Percentiles rank a stretch among this genome's conserved stretches.
Conservation (phyloP, 352 stramenopile species). For the Globisporangium paddicum region DNA sequence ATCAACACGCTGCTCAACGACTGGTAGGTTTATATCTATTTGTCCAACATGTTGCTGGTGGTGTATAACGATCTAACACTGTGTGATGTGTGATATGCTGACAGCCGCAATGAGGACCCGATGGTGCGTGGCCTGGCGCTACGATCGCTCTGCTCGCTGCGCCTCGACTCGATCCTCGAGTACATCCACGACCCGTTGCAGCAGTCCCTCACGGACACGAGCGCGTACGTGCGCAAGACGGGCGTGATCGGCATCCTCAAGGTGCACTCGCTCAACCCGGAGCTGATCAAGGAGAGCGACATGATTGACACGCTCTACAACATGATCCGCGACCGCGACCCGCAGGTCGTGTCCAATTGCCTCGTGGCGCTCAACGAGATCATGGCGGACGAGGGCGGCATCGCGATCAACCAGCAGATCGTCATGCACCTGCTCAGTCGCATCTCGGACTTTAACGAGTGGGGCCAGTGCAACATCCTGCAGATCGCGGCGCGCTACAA, state of each 20-base stretch:
- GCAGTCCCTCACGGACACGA: conserved; percentile 92
- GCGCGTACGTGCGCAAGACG: conserved; percentile 98
- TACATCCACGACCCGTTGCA: conserved; percentile 95
- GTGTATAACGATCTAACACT: too few species aligned
- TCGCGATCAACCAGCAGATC: conserved; percentile 96
- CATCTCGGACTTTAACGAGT: conserved; percentile 99
- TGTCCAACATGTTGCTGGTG: too few species aligned
- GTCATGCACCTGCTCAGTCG: conserved; percentile 97
- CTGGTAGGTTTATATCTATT: conserved; percentile 83
- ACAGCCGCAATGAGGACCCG: conserved; percentile 94
- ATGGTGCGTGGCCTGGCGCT: conserved; percentile 98
- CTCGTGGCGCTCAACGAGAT: conserved; percentile 98
- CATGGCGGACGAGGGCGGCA: conserved; percentile 94
- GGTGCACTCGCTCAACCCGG: conserved; percentile 90
- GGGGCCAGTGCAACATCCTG: conserved; percentile 96
- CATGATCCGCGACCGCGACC: conserved; percentile 97
- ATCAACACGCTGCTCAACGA: conserved; percentile 99
- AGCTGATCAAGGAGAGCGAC: conserved; percentile 90
- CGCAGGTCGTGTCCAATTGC: conserved; percentile 96
- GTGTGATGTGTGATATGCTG: too few species aligned
- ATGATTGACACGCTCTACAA: conserved; percentile 99
- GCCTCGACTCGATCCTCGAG: conserved; percentile 97
- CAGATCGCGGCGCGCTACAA: conserved; percentile 94
- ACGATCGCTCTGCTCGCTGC: conserved; percentile 94
- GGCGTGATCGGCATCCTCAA: conserved; percentile 99